These are phyloP conservation scores for Raffaelea arxii DNA, from an alignment of 2,329 filamentous ascomycete species.

Conservation along the genomic window DNA sequence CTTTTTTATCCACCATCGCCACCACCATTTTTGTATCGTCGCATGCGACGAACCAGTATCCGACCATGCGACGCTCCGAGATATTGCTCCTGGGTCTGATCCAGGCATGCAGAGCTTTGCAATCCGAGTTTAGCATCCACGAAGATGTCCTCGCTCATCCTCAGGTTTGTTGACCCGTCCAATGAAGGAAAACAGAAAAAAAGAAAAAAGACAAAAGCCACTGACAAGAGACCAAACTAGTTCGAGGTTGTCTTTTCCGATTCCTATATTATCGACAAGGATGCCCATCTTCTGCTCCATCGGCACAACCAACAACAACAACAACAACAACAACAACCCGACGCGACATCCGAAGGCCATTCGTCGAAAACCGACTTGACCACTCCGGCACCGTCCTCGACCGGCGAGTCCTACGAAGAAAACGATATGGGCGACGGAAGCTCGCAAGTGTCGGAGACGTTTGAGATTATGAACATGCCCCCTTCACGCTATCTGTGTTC, in stretches of 20 bases:
- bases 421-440: slow-evolving; percentile 21
- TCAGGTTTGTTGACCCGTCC: slow-evolving; percentile 46
- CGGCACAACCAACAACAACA: slow-evolving; percentile 18
- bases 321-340: slow-evolving; percentile 26
- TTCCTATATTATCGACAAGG: slow-evolving; percentile 58
- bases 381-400: slow-evolving; percentile 24
- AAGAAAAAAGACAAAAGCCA: neutral
- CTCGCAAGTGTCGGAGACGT: slow-evolving; percentile 34
- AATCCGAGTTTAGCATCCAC: slow-evolving; percentile 67
- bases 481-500: slow-evolving; percentile 72
- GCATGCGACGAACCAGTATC: slow-evolving; percentile 11
- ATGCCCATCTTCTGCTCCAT: slow-evolving; percentile 54
- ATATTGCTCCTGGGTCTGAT: slow-evolving; percentile 32
- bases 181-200: no score
- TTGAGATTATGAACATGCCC: slow-evolving; percentile 66
- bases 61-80: slow-evolving; percentile 41
- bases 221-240: slow-evolving; percentile 30
- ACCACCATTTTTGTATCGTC: no score
- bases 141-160: slow-evolving; percentile 83
- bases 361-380: slow-evolving; percentile 30
- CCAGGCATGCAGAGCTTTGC: slow-evolving; percentile 37
- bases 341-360: no score
- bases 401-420: slow-evolving; percentile 17
- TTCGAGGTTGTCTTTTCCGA: slow-evolving; percentile 73
- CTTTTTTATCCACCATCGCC: no score